A percentile compares a stretch with the other conserved stretches of the same genome.
phyloP scores from a whole-genome alignment of 768 basidiomycete genomes.

The Tulasnella sp. region DNA sequence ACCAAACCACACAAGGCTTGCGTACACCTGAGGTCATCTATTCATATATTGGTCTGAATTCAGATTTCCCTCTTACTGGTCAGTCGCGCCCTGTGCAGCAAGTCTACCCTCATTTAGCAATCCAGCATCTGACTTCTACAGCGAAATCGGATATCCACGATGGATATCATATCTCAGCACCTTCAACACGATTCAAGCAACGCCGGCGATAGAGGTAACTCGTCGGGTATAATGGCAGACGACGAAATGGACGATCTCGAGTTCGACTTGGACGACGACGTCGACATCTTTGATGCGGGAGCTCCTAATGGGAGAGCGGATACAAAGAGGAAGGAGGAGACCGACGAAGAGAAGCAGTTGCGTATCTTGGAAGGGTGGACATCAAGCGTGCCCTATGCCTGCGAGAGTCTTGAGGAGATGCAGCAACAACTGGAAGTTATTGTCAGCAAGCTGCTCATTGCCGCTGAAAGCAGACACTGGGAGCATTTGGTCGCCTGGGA shows the following conservation, averaged over 20 bases:
- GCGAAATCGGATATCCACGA: too few species aligned
- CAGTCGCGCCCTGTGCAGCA: too few species aligned
- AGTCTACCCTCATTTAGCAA: too few species aligned
- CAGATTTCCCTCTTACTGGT: too few species aligned
- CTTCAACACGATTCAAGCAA: too few species aligned
- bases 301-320: background rate
- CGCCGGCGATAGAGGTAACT: too few species aligned
- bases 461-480: slow-evolving; percentile 71
- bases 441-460: slow-evolving; percentile 54
- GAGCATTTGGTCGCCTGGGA: slow-evolving; percentile 65
- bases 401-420: slow-evolving; percentile 65
- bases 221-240: slow-evolving; percentile 43
- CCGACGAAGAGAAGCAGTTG: slow-evolving; percentile 12
- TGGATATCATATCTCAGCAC: too few species aligned
- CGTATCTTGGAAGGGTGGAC: slow-evolving; percentile 10
- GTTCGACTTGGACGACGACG: slow-evolving; percentile 31
- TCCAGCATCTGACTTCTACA: too few species aligned
- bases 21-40: too few species aligned
- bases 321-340: slow-evolving; percentile 1
- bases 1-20: too few species aligned
- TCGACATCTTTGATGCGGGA: slow-evolving; percentile 29
- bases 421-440: slow-evolving; percentile 56
- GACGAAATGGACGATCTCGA: slow-evolving; percentile 43
- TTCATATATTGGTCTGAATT: too few species aligned
- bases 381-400: slow-evolving; percentile 48